These are phyloP conservation scores for Scedosporium minutisporum DNA, from an alignment of 2,329 filamentous ascomycete genomes.

Conservation along the genomic window DNA sequence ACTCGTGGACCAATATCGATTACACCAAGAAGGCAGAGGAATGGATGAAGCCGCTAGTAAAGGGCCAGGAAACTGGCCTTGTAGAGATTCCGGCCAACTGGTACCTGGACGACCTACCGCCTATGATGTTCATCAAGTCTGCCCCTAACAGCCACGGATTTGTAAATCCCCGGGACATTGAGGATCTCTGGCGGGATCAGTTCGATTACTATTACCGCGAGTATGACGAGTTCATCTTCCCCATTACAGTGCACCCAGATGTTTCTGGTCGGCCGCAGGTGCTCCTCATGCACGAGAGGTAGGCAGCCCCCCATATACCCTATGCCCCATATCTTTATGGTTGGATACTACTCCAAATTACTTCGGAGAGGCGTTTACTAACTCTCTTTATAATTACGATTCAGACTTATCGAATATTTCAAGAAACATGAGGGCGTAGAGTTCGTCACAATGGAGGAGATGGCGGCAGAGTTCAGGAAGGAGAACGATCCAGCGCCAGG, in stretches of 20 bases:
- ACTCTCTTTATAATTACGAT: background rate
- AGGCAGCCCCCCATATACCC: constrained; percentile 13
- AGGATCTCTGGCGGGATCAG: constrained; percentile 57
- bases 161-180: constrained; percentile 46
- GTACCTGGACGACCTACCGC: constrained; percentile 56
- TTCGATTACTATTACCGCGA: constrained; percentile 69
- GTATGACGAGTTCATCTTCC: constrained; percentile 68
- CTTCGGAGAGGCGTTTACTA: background rate
- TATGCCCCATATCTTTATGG: too few species aligned
- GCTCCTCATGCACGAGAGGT: constrained; percentile 62
- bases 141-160: constrained; percentile 56
- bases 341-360: too few species aligned
- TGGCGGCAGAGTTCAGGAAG: constrained; percentile 63
- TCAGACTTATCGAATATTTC: constrained; percentile 52
- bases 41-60: constrained; percentile 58
- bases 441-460: constrained; percentile 61
- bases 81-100: constrained; percentile 58
- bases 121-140: constrained; percentile 65
- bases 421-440: constrained; percentile 52
- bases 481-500: constrained; percentile 48
- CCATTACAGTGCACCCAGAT: constrained; percentile 69
- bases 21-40: constrained; percentile 50
- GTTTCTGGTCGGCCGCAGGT: constrained; percentile 63
- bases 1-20: constrained; percentile 60
- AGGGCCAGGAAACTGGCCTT: constrained; percentile 49